Conservation (phyloP, 106 monocot species). For the Dendrobium officinale region DNA sequence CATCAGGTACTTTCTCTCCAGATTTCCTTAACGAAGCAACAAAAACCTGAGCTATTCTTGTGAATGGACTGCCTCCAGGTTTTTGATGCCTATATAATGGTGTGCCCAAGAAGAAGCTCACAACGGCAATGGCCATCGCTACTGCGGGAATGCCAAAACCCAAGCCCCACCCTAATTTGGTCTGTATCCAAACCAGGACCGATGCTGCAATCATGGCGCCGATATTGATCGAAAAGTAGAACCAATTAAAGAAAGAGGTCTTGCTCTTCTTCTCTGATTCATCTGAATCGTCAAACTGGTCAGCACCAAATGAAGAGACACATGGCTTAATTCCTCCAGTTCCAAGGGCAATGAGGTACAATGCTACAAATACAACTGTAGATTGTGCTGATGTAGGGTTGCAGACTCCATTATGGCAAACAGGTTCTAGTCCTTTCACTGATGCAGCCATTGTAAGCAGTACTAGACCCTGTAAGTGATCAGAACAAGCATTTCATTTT, state of each 20-base stretch:
- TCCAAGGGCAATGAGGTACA: slow-evolving; percentile 52
- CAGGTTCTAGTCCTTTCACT: slow-evolving; percentile 26
- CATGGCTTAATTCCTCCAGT: slow-evolving; percentile 54
- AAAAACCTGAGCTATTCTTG: slow-evolving; percentile 42
- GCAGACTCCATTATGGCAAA: slow-evolving; percentile 20
- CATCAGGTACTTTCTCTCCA: slow-evolving; percentile 24
- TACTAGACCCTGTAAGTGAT: slow-evolving; percentile 17
- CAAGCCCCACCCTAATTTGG: slow-evolving; percentile 44
- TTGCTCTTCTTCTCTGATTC: slow-evolving; percentile 39
- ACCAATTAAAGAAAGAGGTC: slow-evolving; percentile 59
- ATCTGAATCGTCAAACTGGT: slow-evolving; percentile 49
- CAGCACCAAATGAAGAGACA: slow-evolving; percentile 47
- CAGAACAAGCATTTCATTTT: no score
- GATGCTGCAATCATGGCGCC: slow-evolving; percentile 40
- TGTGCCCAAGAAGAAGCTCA: slow-evolving; percentile 38
- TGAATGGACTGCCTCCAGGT: slow-evolving; percentile 52
- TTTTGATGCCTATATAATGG: slow-evolving; percentile 40
- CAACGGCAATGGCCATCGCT: slow-evolving; percentile 41
- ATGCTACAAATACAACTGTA: slow-evolving; percentile 30
- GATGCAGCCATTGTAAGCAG: slow-evolving; percentile 33
- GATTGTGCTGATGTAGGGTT: slow-evolving; percentile 18
- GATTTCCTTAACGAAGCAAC: slow-evolving; percentile 36
- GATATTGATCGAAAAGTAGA: slow-evolving; percentile 49
- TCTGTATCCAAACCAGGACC: slow-evolving; percentile 41
- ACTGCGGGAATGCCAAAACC: slow-evolving; percentile 48